A percentile compares a stretch with the other conserved stretches of the same genome.
phyloP scores from a whole-genome alignment of 2,329 filamentous ascomycete genomes.

The Penicillium expansum region DNA sequence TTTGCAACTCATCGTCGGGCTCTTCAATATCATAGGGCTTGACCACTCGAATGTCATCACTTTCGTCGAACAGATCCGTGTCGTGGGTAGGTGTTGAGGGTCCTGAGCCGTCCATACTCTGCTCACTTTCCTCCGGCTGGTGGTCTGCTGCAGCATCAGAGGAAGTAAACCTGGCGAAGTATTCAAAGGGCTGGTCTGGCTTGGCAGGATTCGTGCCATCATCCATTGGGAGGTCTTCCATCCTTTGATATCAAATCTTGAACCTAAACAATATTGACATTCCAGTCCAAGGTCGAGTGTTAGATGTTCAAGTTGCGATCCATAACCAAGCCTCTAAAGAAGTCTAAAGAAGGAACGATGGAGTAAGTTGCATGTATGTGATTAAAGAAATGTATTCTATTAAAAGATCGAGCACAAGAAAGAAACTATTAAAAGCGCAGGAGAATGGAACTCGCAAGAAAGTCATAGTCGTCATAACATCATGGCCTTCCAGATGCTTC shows the following conservation, averaged over 20 bases:
- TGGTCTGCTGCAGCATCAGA: not conserved
- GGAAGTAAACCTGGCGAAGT: not conserved
- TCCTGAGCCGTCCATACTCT: constrained; percentile 13
- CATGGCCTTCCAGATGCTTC: constrained; percentile 25
- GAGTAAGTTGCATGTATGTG: no score
- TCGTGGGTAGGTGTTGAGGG: constrained; percentile 13
- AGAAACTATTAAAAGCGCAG: not conserved
- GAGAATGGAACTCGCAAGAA: not conserved
- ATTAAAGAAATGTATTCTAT: not conserved
- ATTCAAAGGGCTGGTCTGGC: not conserved
- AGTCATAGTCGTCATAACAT: constrained; percentile 9
- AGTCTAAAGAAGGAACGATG: not conserved
- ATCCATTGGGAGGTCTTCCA: constrained; percentile 5
- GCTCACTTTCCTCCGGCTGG: constrained; percentile 10
- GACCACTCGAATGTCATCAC: constrained; percentile 29
- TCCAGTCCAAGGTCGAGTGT: not conserved
- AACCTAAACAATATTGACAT: not conserved
- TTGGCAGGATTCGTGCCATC: not conserved
- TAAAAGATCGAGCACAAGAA: not conserved
- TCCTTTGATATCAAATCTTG: not conserved
- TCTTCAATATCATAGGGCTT: constrained; percentile 43
- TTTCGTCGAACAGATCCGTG: constrained; percentile 9
- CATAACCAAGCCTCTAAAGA: not conserved
- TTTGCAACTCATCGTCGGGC: constrained; percentile 28
- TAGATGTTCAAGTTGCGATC: not conserved